Evolutionary conservation across 208 protist species (phyloP), one percentile per base, ranked within the genome.

Genomic region (Trypanosoma theileri): DNA sequence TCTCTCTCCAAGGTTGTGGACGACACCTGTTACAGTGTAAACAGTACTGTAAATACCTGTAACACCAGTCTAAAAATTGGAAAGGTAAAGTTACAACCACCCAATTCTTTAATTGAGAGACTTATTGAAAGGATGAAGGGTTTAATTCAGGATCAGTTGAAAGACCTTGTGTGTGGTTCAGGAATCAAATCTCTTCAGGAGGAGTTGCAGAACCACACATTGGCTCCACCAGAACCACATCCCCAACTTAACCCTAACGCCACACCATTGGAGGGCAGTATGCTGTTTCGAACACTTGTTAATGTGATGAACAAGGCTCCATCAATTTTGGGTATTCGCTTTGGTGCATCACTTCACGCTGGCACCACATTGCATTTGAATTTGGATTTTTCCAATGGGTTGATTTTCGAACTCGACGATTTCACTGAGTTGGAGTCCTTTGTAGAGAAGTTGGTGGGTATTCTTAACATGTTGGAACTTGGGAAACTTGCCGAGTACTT

Each of bases 331-430:
- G 35, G 52, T 54, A 22, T 61, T 6, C 4, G 26, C 3, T 11
- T 21, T 12, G 31, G n/a, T 2, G 42, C 55, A 6, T 54, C 54
- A 4, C 0, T 61, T 1, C 64, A 46, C 3, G 24, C 31, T 52
- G 64, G 55, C 0, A 51, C 64, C 19, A 69, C 64, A 44, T 10
- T 69, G 11, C 64, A 31, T 28, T 4, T 69, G 2, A 54, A 24
- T 11, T 21, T 61, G 54, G 16, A 45, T 14, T 61, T 69, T 42
- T 1, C 41, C 14, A 17, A 52, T 12, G 54, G 53, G 4, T 0
- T 61, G 51, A 19, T 50, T 19, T 6, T 59, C 0, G 11, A 7
- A 14, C n/a, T 35, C 58, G 35, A 64, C 10, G 44, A 48, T 4
- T 66, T 19, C 1, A 17, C 1, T 54, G 50, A 28, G 31, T 1